Base-by-base conservation (phyloP, 1,139 yeast species). In the Candida sanyaensis region DNA sequence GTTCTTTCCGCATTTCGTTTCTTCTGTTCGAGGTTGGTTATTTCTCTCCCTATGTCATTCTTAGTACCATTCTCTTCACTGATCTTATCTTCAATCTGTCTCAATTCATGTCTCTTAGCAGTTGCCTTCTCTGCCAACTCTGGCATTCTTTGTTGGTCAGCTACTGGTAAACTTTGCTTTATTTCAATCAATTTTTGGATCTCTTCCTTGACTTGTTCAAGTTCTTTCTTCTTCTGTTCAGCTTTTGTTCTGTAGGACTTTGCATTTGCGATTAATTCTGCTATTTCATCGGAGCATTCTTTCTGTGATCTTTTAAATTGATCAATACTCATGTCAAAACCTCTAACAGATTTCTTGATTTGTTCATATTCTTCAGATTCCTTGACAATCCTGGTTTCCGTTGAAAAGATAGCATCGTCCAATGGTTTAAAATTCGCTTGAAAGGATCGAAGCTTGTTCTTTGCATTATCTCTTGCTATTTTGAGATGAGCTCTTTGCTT, bases 401-500 rank as follows among this genome's bases (percentile, higher is more conserved):
- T 36, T 10, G 36, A 28, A 6, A 38, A 34, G n/a, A 46, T 38
- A 31, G 47, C 50, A 9, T 38, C 8, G 17, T 43, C 39, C 29
- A 54, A 43, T n/a, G 83, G 83, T n/a, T 53, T 51, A 21, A 62
- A 53, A 33, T 57, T 63, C 1, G 48, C 37, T 34, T 62, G 56
- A 50, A 79, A 77, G 2, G 62, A 60, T 8, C 61, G 60, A 21
- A 72, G 55, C 30, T 64, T 61, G 9, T 51, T 51, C 53, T 73
- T 71, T 9, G 80, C 74, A 11, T 60, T 58, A 33, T 80, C 78
- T 48, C 77, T 73, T 29, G 68, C 71, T 21, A 58, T 56, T 55
- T 79, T 81, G 43, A 76, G 66, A 11, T 62, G 60, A 30, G 70
- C 66, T 42, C 73, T 69, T 46, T 69, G 69, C n/a, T 60, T 64